Base-by-base conservation (phyloP, 1,284 basidiomycete species). In the Ceratobasidium sp. region DNA sequence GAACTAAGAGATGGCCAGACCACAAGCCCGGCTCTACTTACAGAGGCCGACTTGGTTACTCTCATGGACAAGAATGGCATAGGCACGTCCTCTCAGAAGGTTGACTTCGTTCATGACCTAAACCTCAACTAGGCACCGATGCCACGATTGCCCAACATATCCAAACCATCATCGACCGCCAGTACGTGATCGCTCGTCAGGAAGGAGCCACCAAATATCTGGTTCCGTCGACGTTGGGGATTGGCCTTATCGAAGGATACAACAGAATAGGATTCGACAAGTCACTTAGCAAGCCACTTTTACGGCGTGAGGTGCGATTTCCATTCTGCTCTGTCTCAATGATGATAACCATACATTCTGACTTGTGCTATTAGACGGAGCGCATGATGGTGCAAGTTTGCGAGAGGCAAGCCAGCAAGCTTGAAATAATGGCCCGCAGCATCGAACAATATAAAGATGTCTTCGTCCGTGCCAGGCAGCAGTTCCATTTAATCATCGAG, bases 41-140 rank as follows among this genome's bases (percentile, higher is more conserved):
- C 97, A 0, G 97, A 99, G 80, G 97, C 97, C 0, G 97, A 99
- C 78, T 86, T 99, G 34, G 97, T 99, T 75, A 87, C 88, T 0
- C 84, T 99, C 32, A 99, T 99, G 97, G 97, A 99, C 81, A 97
- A 97, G 84, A 98, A 99, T 79, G 97, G 97, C 0, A 99, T 99
- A 72, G 97, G 95, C 95, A 61, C 45, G 23, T 39, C 9, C 3
- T 39, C 14, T 48, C 34, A 48, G n/a, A 18, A 10, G 55, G n/a
- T 21, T 48, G 23, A 10, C 23, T 1, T 5, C 21, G n/a, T 34
- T 39, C 39, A 55, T 34, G 55, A 45, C 50, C n/a, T n/a, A n/a
- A 30, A 18, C 3, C 5, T n/a, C n/a, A 36, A 53, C 46, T 74
- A 96, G 94, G 95, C 1, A 99, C 97, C 34, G 97, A 99, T 81